Conservation (phyloP, 805 yeast genomes). For the Kodamaea leandrae region DNA sequence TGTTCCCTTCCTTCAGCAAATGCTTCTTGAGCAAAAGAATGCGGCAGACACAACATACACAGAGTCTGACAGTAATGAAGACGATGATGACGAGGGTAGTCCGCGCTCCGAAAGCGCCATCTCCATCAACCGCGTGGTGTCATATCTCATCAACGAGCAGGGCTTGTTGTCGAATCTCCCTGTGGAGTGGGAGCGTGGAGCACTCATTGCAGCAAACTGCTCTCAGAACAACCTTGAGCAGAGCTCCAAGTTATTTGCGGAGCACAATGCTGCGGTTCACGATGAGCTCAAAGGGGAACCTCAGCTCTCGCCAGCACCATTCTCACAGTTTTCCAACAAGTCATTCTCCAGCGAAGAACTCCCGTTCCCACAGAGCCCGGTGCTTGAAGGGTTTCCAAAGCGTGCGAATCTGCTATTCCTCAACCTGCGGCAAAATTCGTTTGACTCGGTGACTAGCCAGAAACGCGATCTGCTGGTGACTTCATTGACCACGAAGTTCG, state of each 20-base stretch:
- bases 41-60: slow-evolving; percentile 4
- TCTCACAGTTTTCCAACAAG: slow-evolving; percentile 1
- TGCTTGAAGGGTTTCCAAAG: slow-evolving; percentile 14
- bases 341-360: slow-evolving; percentile 5
- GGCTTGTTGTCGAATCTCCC: slow-evolving; percentile 40
- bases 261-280: slow-evolving; percentile 19
- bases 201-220: slow-evolving; percentile 39
- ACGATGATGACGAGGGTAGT: slow-evolving; percentile 3
- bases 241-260: slow-evolving; percentile 34
- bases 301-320: slow-evolving; percentile 1
- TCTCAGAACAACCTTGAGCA: slow-evolving; percentile 21
- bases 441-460: slow-evolving; percentile 9
- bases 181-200: slow-evolving; percentile 46
- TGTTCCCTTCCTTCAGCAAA: slow-evolving; percentile 16
- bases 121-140: slow-evolving; percentile 50
- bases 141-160: slow-evolving; percentile 38
- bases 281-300: slow-evolving; percentile 7
- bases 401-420: slow-evolving; percentile 19
- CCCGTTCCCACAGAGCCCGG: slow-evolving; percentile 7
- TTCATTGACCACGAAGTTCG: not conserved
- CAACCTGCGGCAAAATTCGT: slow-evolving; percentile 8
- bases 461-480: slow-evolving; percentile 5
- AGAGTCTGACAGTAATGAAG: slow-evolving; percentile 6
- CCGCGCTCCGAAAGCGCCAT: slow-evolving; percentile 17
- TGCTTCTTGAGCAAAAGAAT: slow-evolving; percentile 10